These are phyloP conservation scores for Polyporus arcularius DNA, from an alignment of 768 basidiomycete species.

Conservation along the genomic window DNA sequence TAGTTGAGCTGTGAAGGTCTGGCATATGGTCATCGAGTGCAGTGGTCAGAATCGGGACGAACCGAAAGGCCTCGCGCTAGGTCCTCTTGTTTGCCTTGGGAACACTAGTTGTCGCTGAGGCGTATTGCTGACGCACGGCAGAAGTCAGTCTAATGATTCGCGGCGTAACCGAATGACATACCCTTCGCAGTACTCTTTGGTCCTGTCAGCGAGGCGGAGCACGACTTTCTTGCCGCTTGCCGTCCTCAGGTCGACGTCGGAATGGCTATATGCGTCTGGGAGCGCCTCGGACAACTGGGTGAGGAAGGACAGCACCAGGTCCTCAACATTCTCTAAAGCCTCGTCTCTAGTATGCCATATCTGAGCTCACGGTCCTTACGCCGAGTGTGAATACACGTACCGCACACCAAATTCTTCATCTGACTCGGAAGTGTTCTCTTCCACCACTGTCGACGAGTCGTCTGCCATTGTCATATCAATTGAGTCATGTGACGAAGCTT, in stretches of 20 bases:
- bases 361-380: not conserved
- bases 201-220: slow-evolving; percentile 39
- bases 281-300: slow-evolving; percentile 21
- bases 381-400: not conserved
- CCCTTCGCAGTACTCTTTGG: slow-evolving; percentile 34
- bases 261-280: slow-evolving; percentile 4
- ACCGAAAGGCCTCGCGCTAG: slow-evolving; percentile 48
- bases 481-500: too few species aligned
- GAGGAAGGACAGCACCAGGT: slow-evolving; percentile 23
- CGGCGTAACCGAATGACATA: slow-evolving; percentile 17
- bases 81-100: slow-evolving; percentile 36
- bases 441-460: not conserved
- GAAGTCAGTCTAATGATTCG: not conserved
- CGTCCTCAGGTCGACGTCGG: not conserved
- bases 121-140: slow-evolving; percentile 8
- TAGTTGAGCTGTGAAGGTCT: slow-evolving; percentile 57
- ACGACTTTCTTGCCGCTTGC: slow-evolving; percentile 29
- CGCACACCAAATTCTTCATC: not conserved
- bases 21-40: not conserved
- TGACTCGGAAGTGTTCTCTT: not conserved
- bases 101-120: slow-evolving; percentile 33
- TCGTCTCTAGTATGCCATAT: slow-evolving; percentile 10
- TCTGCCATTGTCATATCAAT: too few species aligned
- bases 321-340: slow-evolving; percentile 20
- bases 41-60: not conserved